A percentile compares a stretch with the other conserved stretches of the same genome.
Conservation (phyloP, 768 basidiomycete genomes). For the Amanita rubescens region DNA sequence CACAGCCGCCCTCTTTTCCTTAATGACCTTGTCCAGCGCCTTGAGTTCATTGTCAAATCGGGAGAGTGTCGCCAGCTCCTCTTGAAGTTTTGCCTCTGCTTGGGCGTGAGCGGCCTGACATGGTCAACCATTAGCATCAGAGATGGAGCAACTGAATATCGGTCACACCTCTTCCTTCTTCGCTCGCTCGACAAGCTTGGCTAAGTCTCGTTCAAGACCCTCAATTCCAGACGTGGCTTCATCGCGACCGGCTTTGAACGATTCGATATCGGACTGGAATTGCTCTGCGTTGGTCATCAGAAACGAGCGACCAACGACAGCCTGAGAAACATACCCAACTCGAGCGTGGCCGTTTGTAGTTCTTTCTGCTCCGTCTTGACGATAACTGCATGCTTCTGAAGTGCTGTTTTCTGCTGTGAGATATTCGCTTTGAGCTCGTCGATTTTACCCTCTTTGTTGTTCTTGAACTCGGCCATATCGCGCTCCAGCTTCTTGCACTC, state of each 20-base stretch:
- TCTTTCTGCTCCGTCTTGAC: conserved; percentile 90
- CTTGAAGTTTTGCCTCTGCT: conserved; percentile 65
- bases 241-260: conserved; percentile 34
- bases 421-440: conserved; percentile 89
- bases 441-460: conserved; percentile 96
- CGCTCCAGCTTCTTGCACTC: conserved; percentile 86
- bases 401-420: conserved; percentile 66
- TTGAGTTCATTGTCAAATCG: conserved; percentile 87
- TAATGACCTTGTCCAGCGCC: conserved; percentile 75
- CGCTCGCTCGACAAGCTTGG: conserved; percentile 46
- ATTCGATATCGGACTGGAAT: conserved; percentile 65
- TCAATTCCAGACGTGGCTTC: conserved; percentile 39
- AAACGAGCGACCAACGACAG: not conserved
- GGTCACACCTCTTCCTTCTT: conserved; percentile 35
- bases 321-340: conserved; percentile 36
- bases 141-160: not conserved
- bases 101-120: conserved; percentile 51
- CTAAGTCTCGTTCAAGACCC: conserved; percentile 56
- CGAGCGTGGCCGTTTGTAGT: conserved; percentile 77
- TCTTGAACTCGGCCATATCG: conserved; percentile 98
- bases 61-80: conserved; percentile 82
- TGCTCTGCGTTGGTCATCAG: conserved; percentile 45
- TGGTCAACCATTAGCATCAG: no score
- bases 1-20: conserved; percentile 68
- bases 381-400: conserved; percentile 73